Conservation (phyloP, 2,329 filamentous ascomycete genomes). For the Fusarium sterilihyphosum region DNA sequence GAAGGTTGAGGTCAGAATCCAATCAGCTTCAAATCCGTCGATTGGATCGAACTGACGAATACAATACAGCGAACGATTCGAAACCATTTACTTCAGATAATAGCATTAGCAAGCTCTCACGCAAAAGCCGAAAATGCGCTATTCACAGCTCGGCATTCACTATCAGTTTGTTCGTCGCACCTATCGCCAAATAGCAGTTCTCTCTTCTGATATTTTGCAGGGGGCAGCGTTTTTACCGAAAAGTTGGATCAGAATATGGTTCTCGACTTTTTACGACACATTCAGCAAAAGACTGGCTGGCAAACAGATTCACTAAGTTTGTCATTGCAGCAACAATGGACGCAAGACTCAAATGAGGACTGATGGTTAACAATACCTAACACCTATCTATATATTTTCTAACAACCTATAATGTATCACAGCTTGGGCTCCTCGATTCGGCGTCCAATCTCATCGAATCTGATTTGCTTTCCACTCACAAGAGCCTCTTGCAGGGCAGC, state of each 20-base stretch:
- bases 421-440: constrained; percentile 23
- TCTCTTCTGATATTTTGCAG: neutral
- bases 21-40: neutral
- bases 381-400: neutral
- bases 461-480: constrained; percentile 17
- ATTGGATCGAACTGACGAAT: neutral
- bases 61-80: neutral
- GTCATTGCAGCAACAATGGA: neutral
- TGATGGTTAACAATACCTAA: neutral
- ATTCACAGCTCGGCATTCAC: neutral
- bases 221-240: neutral
- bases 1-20: neutral
- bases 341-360: neutral
- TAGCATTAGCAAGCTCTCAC: neutral
- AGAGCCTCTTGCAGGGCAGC: constrained; percentile 21
- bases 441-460: constrained; percentile 22
- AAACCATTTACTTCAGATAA: neutral
- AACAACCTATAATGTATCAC: neutral
- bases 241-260: neutral
- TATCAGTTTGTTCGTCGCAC: neutral
- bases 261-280: neutral
- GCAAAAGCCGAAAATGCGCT: neutral
- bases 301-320: neutral
- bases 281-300: neutral
- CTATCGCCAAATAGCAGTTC: neutral